phyloP scores from a whole-genome alignment of 73 alveolate species.

The Paramecium biaurelia region DNA sequence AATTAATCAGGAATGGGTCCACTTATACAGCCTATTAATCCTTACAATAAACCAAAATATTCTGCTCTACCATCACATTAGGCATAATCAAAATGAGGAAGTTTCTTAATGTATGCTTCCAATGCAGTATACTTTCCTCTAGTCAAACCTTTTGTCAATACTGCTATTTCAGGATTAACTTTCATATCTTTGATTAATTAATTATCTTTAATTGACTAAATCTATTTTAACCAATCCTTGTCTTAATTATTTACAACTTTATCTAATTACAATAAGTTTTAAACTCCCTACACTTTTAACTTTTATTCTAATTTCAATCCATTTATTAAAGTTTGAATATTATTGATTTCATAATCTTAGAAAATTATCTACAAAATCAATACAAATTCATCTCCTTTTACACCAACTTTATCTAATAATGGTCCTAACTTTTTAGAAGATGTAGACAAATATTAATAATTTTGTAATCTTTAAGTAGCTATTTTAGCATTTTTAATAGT shows the following conservation, averaged over 20 bases:
- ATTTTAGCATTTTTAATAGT: background rate
- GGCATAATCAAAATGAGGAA: conserved; percentile 35
- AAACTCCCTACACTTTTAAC: background rate
- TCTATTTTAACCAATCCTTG: background rate
- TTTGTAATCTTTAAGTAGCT: background rate
- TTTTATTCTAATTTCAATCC: background rate
- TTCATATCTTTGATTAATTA: conserved; percentile 13
- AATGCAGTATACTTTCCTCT: background rate
- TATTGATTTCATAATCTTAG: conserved; percentile 7
- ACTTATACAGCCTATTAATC: background rate
- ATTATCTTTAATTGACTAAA: background rate
- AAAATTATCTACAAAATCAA: background rate
- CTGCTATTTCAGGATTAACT: background rate
- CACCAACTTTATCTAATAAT: background rate
- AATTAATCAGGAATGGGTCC: background rate
- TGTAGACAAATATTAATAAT: background rate
- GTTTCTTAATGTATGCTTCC: background rate
- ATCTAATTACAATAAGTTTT: background rate
- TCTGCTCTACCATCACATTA: conserved; percentile 1
- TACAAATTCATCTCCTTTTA: conserved; percentile 27
- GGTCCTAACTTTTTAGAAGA: conserved; percentile 13
- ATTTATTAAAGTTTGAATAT: background rate
- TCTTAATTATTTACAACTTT: background rate
- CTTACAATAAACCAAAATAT: background rate
- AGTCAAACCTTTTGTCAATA: background rate